Evolutionary conservation across 169 alveolate genomes (phyloP).

Genomic region (Cryptosporidium parvum): DNA sequence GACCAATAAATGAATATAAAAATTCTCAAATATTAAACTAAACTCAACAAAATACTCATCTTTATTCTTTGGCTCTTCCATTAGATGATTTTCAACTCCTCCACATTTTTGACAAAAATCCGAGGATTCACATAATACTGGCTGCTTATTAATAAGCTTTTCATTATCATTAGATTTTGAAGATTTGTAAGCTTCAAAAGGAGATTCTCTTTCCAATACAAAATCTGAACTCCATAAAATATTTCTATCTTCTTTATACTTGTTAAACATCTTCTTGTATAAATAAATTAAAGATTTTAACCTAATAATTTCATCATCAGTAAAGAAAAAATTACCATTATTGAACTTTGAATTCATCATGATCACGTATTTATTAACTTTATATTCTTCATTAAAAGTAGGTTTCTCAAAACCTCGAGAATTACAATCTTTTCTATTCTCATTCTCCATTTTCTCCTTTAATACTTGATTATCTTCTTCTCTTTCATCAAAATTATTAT

Average conservation of each 20-base stretch:
- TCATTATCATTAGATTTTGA: background rate
- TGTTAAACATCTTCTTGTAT: constrained; percentile 6
- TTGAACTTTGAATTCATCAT: constrained; percentile 1
- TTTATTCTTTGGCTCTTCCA: background rate
- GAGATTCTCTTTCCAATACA: constrained; percentile 22
- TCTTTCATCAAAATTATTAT: background rate
- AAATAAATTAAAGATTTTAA: constrained; percentile 1
- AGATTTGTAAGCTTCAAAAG: background rate
- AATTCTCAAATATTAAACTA: constrained; percentile 24
- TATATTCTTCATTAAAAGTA: background rate
- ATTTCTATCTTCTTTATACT: constrained; percentile 23
- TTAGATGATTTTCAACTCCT: background rate
- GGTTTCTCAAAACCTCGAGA: no score
- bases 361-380: background rate
- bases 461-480: background rate
- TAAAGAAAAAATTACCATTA: constrained; percentile 38
- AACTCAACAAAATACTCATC: constrained; percentile 41
- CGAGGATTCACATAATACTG: background rate
- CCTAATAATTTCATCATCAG: constrained; percentile 14
- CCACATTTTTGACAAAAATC: constrained; percentile 19
- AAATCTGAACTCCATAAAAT: constrained; percentile 16
- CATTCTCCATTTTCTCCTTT: background rate
- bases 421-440: no score
- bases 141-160: background rate
- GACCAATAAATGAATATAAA: constrained; percentile 25